Conservation (phyloP, 2,329 filamentous ascomycete species). For the Cordyceps militaris region DNA sequence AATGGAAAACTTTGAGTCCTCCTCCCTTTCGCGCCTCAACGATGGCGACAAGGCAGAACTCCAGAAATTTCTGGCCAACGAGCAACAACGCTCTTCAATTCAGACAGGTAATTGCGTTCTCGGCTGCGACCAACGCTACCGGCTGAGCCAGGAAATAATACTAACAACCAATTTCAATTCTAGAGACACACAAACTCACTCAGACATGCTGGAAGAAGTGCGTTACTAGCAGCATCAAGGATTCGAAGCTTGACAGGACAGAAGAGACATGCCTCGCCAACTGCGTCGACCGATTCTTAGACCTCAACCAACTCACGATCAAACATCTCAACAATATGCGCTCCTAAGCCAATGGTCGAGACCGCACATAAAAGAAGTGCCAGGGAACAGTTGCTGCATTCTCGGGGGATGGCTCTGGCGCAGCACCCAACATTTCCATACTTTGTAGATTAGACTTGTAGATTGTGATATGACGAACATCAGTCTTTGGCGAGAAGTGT, state of each 20-base stretch:
- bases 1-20: slow-evolving; percentile 39
- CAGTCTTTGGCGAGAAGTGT: background rate
- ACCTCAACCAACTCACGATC: slow-evolving; percentile 78
- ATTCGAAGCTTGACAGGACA: slow-evolving; percentile 61
- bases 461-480: background rate
- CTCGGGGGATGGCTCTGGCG: background rate
- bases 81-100: slow-evolving; percentile 73
- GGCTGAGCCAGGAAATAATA: background rate
- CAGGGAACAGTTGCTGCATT: background rate
- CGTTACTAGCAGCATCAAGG: slow-evolving; percentile 65
- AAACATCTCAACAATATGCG: slow-evolving; percentile 67
- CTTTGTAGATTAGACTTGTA: slow-evolving; percentile 2
- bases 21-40: slow-evolving; percentile 68
- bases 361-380: background rate
- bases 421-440: background rate
- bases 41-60: slow-evolving; percentile 82
- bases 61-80: slow-evolving; percentile 75
- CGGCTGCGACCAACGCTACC: slow-evolving; percentile 5
- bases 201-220: slow-evolving; percentile 96
- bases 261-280: slow-evolving; percentile 85
- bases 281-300: slow-evolving; percentile 90
- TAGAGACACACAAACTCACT: slow-evolving; percentile 49
- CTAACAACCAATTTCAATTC: slow-evolving; percentile 11
- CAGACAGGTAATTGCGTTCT: slow-evolving; percentile 48
- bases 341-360: slow-evolving; percentile 13